These are phyloP conservation scores for Capronia epimyces DNA, from an alignment of 2,329 filamentous ascomycete genomes.

Conservation along the genomic window DNA sequence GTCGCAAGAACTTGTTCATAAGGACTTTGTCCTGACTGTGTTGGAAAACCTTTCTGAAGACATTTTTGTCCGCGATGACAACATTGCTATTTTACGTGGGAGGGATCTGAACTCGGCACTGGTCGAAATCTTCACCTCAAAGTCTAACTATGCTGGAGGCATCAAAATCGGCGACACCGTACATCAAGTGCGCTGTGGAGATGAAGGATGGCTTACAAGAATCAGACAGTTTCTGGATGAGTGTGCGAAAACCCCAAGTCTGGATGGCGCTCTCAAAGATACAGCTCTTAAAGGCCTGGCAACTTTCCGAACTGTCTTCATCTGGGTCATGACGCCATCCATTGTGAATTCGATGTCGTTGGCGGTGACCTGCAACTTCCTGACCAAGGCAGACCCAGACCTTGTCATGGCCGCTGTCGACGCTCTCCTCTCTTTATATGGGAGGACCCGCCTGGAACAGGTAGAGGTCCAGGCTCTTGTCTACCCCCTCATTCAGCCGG, in stretches of 20 bases:
- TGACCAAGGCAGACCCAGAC: conserved; percentile 64
- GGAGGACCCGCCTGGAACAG: conserved; percentile 65
- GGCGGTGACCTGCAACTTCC: conserved; percentile 62
- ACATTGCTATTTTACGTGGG: conserved; percentile 75
- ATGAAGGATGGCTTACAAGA: conserved; percentile 81
- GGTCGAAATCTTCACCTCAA: conserved; percentile 88
- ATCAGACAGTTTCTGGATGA: conserved; percentile 67
- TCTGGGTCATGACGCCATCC: conserved; percentile 82
- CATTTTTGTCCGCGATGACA: conserved; percentile 85
- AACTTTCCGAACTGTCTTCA: conserved; percentile 70
- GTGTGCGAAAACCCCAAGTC: conserved; percentile 63
- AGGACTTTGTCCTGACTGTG: conserved; percentile 81
- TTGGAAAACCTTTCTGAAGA: conserved; percentile 92
- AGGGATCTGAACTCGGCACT: conserved; percentile 80
- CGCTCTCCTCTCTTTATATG: conserved; percentile 76
- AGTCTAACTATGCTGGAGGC: conserved; percentile 65
- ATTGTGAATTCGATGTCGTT: conserved; percentile 67
- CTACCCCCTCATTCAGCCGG: conserved; percentile 69
- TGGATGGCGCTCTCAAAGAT: conserved; percentile 53
- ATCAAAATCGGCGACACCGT: conserved; percentile 65
- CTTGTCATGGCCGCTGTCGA: conserved; percentile 77
- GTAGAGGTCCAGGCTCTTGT: conserved; percentile 74
- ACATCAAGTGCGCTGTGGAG: conserved; percentile 65
- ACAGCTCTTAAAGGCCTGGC: conserved; percentile 73
- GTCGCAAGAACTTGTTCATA: conserved; percentile 59